Evolutionary conservation across 768 basidiomycete species (phyloP), one percentile per base, ranked within the genome.

Genomic region (Xerocomellus intermedius): DNA sequence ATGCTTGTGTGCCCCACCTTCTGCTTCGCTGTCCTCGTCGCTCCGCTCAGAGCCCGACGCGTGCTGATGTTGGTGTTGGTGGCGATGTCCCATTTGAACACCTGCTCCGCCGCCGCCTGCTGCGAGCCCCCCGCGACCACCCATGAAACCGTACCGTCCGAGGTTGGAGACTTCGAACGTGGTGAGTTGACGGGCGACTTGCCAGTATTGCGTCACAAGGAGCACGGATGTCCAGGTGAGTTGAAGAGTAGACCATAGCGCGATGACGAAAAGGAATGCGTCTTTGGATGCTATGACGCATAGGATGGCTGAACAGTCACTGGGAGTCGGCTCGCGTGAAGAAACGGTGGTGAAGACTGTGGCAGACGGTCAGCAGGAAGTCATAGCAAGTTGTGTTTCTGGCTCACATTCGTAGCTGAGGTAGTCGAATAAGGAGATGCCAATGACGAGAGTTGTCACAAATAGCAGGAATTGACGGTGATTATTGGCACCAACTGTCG

Each of bases 391-490:
- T 36, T 14, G 44, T 43, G 19, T 22, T 32, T 28, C 21, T 14
- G 7, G 78, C 91, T 63, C 65, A 94, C 94, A 96, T 61, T 82
- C 81, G 58, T 85, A 88, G 39, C 88, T 82, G 10, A 98, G 82
- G 65, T 89, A 89, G 67, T 94, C 91, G 60, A 98, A 98, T 17
- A 85, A 66, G 12, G 76, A 49, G 50, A 98, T 86, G 2, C 93
- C 94, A 26, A 85, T 62, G 22, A 98, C 91, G 22, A 99, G 84
- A 4, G 89, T 86, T 0, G 80, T 75, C 39, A 99, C 89, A 65
- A 99, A 99, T n/a, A 96, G 69, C 26, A 98, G 75, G 74, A 99
- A 99, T 69, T 98, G 93, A 5, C 96, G 88, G 64, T 98, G 97
- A 64, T 98, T 99, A 61, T 91, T 87, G 38, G 84, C 79, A 21